Evolutionary conservation across 805 yeast genomes (phyloP).

Genomic region (Yarrowia osloensis): DNA sequence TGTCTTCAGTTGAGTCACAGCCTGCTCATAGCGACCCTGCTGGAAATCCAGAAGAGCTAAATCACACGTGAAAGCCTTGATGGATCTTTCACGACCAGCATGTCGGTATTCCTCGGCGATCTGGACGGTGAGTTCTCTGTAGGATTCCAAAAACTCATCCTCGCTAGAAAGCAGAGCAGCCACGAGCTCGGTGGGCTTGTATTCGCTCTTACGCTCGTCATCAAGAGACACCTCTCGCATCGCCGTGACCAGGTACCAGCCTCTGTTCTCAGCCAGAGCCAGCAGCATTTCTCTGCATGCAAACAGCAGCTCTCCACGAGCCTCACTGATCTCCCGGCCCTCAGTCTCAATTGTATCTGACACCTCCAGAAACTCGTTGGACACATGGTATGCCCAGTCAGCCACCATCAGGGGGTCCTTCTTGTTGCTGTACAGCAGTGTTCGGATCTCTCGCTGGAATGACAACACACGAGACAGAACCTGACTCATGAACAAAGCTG

Average conservation of each 20-base stretch:
- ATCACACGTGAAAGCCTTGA: conserved; percentile 75
- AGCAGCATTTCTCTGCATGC: conserved; percentile 46
- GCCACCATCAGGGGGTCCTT: conserved; percentile 36
- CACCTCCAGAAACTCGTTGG: conserved; percentile 48
- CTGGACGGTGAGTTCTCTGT: conserved; percentile 56
- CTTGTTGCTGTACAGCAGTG: conserved; percentile 36
- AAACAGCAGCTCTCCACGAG: conserved; percentile 48
- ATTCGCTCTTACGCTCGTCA: conserved; percentile 31
- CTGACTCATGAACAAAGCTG: conserved; percentile 36
- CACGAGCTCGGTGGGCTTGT: conserved; percentile 36
- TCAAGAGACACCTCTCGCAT: conserved; percentile 39
- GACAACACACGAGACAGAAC: conserved; percentile 41
- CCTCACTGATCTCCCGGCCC: conserved; percentile 44
- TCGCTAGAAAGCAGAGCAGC: conserved; percentile 41
- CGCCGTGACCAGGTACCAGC: conserved; percentile 41
- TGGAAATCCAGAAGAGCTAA: conserved; percentile 70
- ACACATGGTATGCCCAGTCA: conserved; percentile 44
- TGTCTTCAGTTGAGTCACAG: conserved; percentile 63
- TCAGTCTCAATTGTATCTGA: conserved; percentile 39
- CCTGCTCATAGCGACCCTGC: conserved; percentile 56
- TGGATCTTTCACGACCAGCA: conserved; percentile 61
- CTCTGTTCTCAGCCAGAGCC: conserved; percentile 37
- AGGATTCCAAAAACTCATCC: conserved; percentile 47
- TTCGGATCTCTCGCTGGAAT: conserved; percentile 48
- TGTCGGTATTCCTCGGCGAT: conserved; percentile 56